A percentile compares a stretch with the other conserved stretches of the same genome.
These are phyloP conservation scores for Hirsutella rhossiliensis DNA, from an alignment of 2,329 filamentous ascomycete genomes.

Conservation along the genomic window DNA sequence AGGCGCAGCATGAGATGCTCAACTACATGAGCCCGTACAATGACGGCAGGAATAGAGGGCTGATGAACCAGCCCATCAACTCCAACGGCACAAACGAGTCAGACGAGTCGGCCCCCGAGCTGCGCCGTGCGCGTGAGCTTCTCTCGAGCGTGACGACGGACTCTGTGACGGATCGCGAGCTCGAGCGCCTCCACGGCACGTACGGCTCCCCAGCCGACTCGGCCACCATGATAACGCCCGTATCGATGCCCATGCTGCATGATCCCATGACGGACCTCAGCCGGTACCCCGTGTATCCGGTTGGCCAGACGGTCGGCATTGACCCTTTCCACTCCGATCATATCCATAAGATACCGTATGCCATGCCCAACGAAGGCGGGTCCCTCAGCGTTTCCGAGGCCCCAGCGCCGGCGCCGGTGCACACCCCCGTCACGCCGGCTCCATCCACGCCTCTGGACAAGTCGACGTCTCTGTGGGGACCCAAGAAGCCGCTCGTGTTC, in stretches of 20 bases:
- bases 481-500: slow-evolving; percentile 64
- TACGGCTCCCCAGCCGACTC: slow-evolving; percentile 44
- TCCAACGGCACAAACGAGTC: slow-evolving; percentile 27
- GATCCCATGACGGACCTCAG: slow-evolving; percentile 43
- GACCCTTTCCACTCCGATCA: slow-evolving; percentile 92
- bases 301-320: slow-evolving; percentile 82
- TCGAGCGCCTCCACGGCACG: slow-evolving; percentile 42
- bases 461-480: slow-evolving; percentile 38
- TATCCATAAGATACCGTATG: slow-evolving; percentile 85
- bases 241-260: slow-evolving; percentile 34
- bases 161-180: slow-evolving; percentile 38
- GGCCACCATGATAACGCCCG: slow-evolving; percentile 27
- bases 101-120: slow-evolving; percentile 38
- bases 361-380: slow-evolving; percentile 49
- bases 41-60: slow-evolving; percentile 25
- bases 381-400: slow-evolving; percentile 25
- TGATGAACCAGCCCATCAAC: slow-evolving; percentile 19
- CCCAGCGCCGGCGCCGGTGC: slow-evolving; percentile 8
- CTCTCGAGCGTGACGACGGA: slow-evolving; percentile 40
- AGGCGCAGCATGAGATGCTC: slow-evolving; percentile 45
- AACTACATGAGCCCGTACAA: slow-evolving; percentile 40
- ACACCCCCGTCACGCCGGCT: slow-evolving; percentile 6
- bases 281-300: slow-evolving; percentile 71
- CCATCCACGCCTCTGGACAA: slow-evolving; percentile 21
- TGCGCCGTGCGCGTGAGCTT: slow-evolving; percentile 45